Conservation (phyloP, 257 asterid species). For the Agastache rugosa region DNA sequence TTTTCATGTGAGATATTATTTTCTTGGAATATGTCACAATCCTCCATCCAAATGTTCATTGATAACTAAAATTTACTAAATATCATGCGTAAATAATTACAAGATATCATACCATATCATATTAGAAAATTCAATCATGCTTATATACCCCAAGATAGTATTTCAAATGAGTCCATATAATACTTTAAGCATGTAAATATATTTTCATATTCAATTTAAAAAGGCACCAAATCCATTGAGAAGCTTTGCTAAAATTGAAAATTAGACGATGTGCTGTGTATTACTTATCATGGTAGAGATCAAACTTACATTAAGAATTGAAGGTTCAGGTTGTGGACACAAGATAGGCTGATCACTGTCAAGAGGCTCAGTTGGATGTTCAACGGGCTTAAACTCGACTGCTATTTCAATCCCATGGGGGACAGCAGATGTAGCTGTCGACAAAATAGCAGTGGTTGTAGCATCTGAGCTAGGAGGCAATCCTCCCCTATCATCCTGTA, state of each 20-base stretch:
- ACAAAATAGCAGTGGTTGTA: slow-evolving; percentile 36
- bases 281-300: not conserved
- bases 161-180: not conserved
- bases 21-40: not conserved
- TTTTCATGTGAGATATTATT: not conserved
- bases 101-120: not conserved
- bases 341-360: slow-evolving; percentile 75
- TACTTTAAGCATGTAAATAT: not conserved
- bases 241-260: slow-evolving; percentile 2
- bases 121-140: not conserved
- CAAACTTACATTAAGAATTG: slow-evolving; percentile 72
- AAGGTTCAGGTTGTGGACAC: slow-evolving; percentile 92
- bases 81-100: not conserved
- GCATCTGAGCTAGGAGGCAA: slow-evolving; percentile 58
- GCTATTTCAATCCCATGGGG: slow-evolving; percentile 72
- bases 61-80: too few relatives aligned
- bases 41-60: not conserved
- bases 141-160: not conserved
- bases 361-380: slow-evolving; percentile 81
- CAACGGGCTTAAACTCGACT: slow-evolving; percentile 76
- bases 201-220: not conserved
- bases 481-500: slow-evolving; percentile 67
- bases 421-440: slow-evolving; percentile 47
- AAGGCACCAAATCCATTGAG: not conserved
- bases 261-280: not conserved